Base-by-base conservation (phyloP, 2,329 filamentous ascomycete species). In the Didymella segeticola region DNA sequence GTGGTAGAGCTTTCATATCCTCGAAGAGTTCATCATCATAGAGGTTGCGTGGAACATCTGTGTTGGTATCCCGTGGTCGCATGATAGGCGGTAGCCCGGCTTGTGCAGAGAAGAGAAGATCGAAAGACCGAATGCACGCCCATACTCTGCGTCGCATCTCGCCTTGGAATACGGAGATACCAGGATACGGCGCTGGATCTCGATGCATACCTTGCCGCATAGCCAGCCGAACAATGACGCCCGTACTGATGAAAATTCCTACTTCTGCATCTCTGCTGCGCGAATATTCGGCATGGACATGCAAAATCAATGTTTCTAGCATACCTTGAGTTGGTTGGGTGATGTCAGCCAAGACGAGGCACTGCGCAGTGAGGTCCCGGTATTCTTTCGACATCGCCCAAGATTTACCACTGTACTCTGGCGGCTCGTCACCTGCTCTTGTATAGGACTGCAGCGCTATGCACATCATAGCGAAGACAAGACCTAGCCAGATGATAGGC, bases 1-100 rank as follows among this genome's bases (percentile, higher is more conserved):
- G 82, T 1, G 90, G 90, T 9, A 93, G 73, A 7, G 81, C 76
- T 60, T 87, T 88, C 58, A 86, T 88, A 19, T 85, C 83, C 3
- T 88, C 86, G 39, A 86, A 83, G 31, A 95, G 87, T 61, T 93
- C 90, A 58, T 93, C 89, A 62, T 95, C 90, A 68, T 90, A 90
- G 14, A 93, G 82, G 66, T 93, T 95, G 51, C 86, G 84, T 1
- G 90, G 90, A 5, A 90, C 76, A 62, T 88, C 82, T 0, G 89
- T 88, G 66, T 95, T 91, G 49, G 86, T 91, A 67, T 92, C 87
- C 41, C 88, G 82, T 11, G 88, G 83, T 58, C 89, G 84, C 22
- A 93, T 87, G 82, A 93, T 91, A 4, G 77, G 77, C 19, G 80
- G 81, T 20, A 84, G 61, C 12, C 82, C 83, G 57, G 84, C 79